Evolutionary conservation across 495 filamentous ascomycete genomes (phyloP).

Genomic region (Neurospora intermedia): DNA sequence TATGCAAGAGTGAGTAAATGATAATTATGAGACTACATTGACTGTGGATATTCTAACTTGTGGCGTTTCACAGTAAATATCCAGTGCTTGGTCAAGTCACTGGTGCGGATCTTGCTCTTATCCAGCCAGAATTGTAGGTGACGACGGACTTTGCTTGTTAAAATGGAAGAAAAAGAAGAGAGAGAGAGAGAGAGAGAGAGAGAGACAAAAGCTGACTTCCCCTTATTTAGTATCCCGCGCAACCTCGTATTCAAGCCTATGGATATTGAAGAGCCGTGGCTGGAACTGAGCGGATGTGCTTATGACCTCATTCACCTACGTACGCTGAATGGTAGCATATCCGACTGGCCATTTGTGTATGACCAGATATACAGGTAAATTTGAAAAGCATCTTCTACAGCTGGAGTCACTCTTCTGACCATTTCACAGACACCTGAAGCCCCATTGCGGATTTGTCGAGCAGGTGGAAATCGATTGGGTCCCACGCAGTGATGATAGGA

Average conservation of each 20-base stretch:
- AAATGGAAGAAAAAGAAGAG: background rate
- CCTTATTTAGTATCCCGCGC: slow-evolving; percentile 48
- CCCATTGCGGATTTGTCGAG: slow-evolving; percentile 67
- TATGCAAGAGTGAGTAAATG: slow-evolving; percentile 57
- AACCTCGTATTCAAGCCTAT: slow-evolving; percentile 59
- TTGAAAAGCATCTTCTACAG: background rate
- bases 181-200: too few species aligned
- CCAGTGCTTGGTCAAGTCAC: slow-evolving; percentile 6
- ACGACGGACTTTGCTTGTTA: background rate
- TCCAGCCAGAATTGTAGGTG: slow-evolving; percentile 62
- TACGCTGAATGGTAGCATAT: slow-evolving; percentile 69
- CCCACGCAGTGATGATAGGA: slow-evolving; percentile 65
- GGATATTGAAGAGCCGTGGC: slow-evolving; percentile 79
- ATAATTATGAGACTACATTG: background rate
- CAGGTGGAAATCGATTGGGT: slow-evolving; percentile 86
- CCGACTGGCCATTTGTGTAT: slow-evolving; percentile 69
- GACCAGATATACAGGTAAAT: slow-evolving; percentile 53
- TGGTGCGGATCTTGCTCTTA: slow-evolving; percentile 56
- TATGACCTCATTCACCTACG: slow-evolving; percentile 85
- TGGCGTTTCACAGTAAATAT: slow-evolving; percentile 16
- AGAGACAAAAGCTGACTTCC: background rate
- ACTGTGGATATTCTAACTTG: background rate
- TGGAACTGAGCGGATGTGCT: slow-evolving; percentile 53
- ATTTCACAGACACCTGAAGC: slow-evolving; percentile 57
- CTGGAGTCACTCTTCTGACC: slow-evolving; percentile 5